Conservation (phyloP, 2,329 filamentous ascomycete genomes). For the Ophiostoma novo-ulmi region DNA sequence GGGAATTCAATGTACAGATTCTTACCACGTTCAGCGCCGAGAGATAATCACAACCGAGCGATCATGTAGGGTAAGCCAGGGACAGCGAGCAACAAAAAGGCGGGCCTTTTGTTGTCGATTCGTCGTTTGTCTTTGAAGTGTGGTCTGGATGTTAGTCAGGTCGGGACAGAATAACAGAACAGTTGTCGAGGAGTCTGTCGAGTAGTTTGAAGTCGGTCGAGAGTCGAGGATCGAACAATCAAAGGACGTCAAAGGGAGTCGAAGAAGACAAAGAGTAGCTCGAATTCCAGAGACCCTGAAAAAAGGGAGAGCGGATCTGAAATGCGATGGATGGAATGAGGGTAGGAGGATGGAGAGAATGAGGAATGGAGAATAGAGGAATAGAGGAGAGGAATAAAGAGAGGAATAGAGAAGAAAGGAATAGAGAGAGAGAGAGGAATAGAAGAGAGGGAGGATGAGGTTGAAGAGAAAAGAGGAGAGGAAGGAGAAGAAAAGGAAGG, state of each 20-base stretch:
- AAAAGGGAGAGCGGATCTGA: slow-evolving; percentile 19
- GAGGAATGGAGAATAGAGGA: slow-evolving; percentile 3
- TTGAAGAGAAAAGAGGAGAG: slow-evolving; percentile 2
- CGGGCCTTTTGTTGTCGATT: slow-evolving; percentile 13
- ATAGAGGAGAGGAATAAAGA: slow-evolving; percentile 3
- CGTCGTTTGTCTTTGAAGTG: background rate
- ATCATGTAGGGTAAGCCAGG: slow-evolving; percentile 14
- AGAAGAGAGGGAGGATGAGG: slow-evolving; percentile 14
- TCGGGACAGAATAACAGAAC: background rate
- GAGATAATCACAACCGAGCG: slow-evolving; percentile 9
- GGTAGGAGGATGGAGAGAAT: slow-evolving; percentile 2
- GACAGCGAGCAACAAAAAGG: slow-evolving; percentile 16
- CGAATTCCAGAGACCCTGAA: slow-evolving; percentile 18
- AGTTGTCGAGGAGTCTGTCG: background rate
- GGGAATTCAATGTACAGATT: background rate
- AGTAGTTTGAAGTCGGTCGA: background rate
- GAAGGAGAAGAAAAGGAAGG: slow-evolving; percentile 15
- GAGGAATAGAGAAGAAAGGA: slow-evolving; percentile 1
- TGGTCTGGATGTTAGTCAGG: background rate
- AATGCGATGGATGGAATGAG: background rate
- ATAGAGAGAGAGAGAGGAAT: slow-evolving; percentile 15
- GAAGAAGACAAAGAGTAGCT: slow-evolving; percentile 16
- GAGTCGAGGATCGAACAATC: too few species aligned
- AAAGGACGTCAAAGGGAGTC: too few species aligned
- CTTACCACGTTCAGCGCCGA: slow-evolving; percentile 15